Conservation (phyloP, 306 rosid genomes). For the Phaseolus lunatus region DNA sequence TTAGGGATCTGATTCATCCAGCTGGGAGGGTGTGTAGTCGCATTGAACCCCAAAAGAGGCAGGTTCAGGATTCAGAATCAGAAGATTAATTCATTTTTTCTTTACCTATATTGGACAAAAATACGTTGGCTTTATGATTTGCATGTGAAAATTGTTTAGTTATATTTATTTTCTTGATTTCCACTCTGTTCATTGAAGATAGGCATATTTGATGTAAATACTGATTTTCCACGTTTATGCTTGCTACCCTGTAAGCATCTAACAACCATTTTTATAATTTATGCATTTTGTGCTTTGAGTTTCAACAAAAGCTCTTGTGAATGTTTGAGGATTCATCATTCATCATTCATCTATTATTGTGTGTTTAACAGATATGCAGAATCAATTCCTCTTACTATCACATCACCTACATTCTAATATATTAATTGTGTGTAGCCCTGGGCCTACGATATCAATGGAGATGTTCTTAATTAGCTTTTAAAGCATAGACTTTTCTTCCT, state of each 20-base stretch:
- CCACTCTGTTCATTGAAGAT: not conserved
- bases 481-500: too few species aligned
- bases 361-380: too few species aligned
- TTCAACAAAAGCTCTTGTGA: not conserved
- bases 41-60: conserved; percentile 30
- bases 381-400: too few species aligned
- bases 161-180: conserved; percentile 5
- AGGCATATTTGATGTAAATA: not conserved
- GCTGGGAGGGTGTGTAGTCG: conserved; percentile 38
- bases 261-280: not conserved
- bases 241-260: not conserved
- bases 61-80: conserved; percentile 46
- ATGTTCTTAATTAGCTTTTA: too few species aligned
- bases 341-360: not conserved
- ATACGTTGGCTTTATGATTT: not conserved
- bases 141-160: not conserved
- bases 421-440: too few species aligned
- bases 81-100: conserved; percentile 39
- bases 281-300: not conserved
- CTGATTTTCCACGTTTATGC: not conserved
- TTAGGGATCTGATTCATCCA: conserved; percentile 43
- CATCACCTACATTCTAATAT: too few species aligned
- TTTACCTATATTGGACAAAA: not conserved
- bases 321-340: not conserved
- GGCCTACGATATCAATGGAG: too few species aligned